Conservation (phyloP, 176 grass and related monocot species). For the Oryza coarctata region DNA sequence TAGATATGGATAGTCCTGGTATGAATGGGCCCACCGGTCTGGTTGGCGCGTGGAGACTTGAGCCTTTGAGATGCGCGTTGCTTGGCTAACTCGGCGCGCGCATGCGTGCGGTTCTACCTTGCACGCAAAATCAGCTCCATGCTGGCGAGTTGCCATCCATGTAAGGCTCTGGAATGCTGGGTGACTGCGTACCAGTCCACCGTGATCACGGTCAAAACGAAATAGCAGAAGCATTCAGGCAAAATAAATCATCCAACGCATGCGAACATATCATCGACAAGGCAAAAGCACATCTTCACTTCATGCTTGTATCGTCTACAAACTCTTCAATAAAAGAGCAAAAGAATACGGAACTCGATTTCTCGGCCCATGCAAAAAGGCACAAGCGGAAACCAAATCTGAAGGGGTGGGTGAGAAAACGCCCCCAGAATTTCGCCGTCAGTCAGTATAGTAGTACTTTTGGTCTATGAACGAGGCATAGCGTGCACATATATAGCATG, state of each 20-base stretch:
- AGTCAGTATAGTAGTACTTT: conserved; percentile 14
- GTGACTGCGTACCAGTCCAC: no score
- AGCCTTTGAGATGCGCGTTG: no score
- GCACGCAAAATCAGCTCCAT: no score
- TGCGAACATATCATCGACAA: neutral
- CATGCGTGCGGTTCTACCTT: no score
- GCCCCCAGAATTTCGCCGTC: conserved; percentile 35
- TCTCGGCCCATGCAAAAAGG: conserved; percentile 78
- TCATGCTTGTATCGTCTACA: conserved; percentile 33
- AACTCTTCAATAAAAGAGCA: conserved; percentile 28
- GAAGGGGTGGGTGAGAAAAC: conserved; percentile 43
- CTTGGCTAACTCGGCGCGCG: no score
- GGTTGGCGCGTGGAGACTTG: no score
- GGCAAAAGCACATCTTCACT: conserved; percentile 33
- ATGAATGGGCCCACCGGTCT: no score
- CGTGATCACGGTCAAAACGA: no score
- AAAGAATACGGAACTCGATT: conserved; percentile 40
- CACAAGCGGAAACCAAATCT: conserved; percentile 82
- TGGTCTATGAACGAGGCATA: conserved; percentile 25
- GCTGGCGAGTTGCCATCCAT: no score
- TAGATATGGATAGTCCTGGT: no score
- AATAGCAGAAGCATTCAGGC: neutral
- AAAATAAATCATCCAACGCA: conserved; percentile 9
- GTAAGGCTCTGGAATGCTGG: no score
- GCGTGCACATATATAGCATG: neutral